Conservation (phyloP, 352 stramenopile species). For the Pythium sukuiense region DNA sequence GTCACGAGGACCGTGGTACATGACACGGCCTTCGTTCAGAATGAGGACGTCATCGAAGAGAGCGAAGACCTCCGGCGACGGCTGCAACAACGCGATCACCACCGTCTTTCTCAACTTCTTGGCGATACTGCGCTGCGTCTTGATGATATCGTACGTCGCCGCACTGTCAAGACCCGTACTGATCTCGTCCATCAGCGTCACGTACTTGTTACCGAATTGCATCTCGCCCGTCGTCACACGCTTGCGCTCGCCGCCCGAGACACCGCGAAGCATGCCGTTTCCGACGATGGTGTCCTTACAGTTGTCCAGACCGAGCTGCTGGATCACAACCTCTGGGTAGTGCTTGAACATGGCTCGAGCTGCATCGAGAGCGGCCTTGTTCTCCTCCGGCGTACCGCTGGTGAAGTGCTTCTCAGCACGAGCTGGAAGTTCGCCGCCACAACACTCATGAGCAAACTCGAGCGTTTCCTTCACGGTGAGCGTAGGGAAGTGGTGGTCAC, state of each 20-base stretch:
- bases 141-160: constrained; percentile 66
- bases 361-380: constrained; percentile 37
- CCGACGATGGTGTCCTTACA: constrained; percentile 67
- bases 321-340: constrained; percentile 47
- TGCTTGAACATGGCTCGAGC: constrained; percentile 34
- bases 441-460: constrained; percentile 59
- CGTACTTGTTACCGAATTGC: constrained; percentile 80
- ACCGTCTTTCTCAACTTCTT: constrained; percentile 61
- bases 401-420: constrained; percentile 34
- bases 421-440: constrained; percentile 33
- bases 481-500: constrained; percentile 45
- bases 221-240: constrained; percentile 76
- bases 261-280: constrained; percentile 57
- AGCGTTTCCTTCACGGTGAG: constrained; percentile 52
- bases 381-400: constrained; percentile 39
- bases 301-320: constrained; percentile 50
- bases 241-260: constrained; percentile 76
- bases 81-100: constrained; percentile 90
- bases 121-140: constrained; percentile 49
- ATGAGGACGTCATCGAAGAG: constrained; percentile 94
- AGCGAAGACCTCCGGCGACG: constrained; percentile 90
- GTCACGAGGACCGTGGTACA: constrained; percentile 83
- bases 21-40: constrained; percentile 87
- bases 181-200: constrained; percentile 86
- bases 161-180: constrained; percentile 63